These are phyloP conservation scores for Candida buenavistaensis DNA, from an alignment of 1,139 yeast species.

Conservation along the genomic window DNA sequence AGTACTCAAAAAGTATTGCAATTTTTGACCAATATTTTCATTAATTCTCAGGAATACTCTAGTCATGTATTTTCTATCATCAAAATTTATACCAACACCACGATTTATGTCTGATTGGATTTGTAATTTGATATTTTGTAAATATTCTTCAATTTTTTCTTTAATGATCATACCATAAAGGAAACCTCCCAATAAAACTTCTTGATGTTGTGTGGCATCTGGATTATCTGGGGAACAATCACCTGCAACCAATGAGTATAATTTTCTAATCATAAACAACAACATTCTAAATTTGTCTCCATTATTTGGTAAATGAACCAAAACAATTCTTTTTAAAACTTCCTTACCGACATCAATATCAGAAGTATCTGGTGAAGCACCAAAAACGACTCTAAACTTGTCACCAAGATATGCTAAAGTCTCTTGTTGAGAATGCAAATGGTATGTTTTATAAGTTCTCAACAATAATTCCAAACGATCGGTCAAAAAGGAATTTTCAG, in stretches of 20 bases:
- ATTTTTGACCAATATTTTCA: slow-evolving; percentile 91
- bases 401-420: slow-evolving; percentile 93
- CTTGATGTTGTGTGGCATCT: slow-evolving; percentile 99
- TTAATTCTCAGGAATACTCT: slow-evolving; percentile 78
- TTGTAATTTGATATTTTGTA: slow-evolving; percentile 70
- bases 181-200: slow-evolving; percentile 92
- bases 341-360: slow-evolving; percentile 91
- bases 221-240: slow-evolving; percentile 98
- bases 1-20: slow-evolving; percentile 92
- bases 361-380: slow-evolving; percentile 81
- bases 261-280: slow-evolving; percentile 91
- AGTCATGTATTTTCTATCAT: slow-evolving; percentile 78
- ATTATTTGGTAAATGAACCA: slow-evolving; percentile 78
- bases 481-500: slow-evolving; percentile 86
- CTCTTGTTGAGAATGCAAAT: slow-evolving; percentile 77
- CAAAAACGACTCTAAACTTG: slow-evolving; percentile 91
- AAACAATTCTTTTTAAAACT: slow-evolving; percentile 77
- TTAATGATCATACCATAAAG: slow-evolving; percentile 94
- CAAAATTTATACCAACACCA: slow-evolving; percentile 79
- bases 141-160: slow-evolving; percentile 93
- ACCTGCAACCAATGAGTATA: slow-evolving; percentile 93
- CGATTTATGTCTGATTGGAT: slow-evolving; percentile 80
- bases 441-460: slow-evolving; percentile 82
- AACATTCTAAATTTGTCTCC: slow-evolving; percentile 83
- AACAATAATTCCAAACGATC: slow-evolving; percentile 95